Evolutionary conservation across 371 early-diverging fungal genomes (phyloP).

Genomic region (Rhizopus sp.): DNA sequence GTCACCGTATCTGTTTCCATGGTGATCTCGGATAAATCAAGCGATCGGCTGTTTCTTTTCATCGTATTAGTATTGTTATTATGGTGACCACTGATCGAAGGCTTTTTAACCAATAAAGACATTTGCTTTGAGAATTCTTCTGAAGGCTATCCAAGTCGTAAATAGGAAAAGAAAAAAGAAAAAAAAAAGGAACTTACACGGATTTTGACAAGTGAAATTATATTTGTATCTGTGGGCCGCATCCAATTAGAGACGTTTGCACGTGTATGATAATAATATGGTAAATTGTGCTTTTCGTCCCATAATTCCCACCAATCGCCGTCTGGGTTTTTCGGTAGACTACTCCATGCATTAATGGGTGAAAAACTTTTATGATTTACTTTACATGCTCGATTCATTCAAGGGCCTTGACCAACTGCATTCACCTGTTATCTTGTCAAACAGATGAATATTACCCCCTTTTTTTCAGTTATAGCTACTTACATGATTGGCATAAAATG

Average conservation of each 20-base stretch:
- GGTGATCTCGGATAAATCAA: slow-evolving; percentile 26
- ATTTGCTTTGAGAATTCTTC: slow-evolving; percentile 24
- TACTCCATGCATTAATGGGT: slow-evolving; percentile 11
- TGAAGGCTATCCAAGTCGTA: slow-evolving; percentile 7
- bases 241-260: slow-evolving; percentile 88
- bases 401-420: slow-evolving; percentile 9
- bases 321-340: slow-evolving; percentile 46
- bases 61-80: slow-evolving; percentile 2
- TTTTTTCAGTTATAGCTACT: not conserved
- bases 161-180: slow-evolving; percentile 1
- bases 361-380: not conserved
- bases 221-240: slow-evolving; percentile 69
- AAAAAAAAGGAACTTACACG: slow-evolving; percentile 41
- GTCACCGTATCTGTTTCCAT: not conserved
- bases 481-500: slow-evolving; percentile 21
- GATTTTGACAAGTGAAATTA: slow-evolving; percentile 79
- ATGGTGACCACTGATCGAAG: slow-evolving; percentile 2
- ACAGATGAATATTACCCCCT: not conserved
- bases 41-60: slow-evolving; percentile 40
- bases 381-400: slow-evolving; percentile 2
- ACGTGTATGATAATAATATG: slow-evolving; percentile 88
- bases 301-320: slow-evolving; percentile 96
- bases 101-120: slow-evolving; percentile 25
- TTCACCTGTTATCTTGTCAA: slow-evolving; percentile 15
- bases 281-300: slow-evolving; percentile 79